A percentile compares a stretch with the other conserved stretches of the same genome.
phyloP scores from a whole-genome alignment of 2,329 filamentous ascomycete genomes.

The Colletotrichum paranaense region DNA sequence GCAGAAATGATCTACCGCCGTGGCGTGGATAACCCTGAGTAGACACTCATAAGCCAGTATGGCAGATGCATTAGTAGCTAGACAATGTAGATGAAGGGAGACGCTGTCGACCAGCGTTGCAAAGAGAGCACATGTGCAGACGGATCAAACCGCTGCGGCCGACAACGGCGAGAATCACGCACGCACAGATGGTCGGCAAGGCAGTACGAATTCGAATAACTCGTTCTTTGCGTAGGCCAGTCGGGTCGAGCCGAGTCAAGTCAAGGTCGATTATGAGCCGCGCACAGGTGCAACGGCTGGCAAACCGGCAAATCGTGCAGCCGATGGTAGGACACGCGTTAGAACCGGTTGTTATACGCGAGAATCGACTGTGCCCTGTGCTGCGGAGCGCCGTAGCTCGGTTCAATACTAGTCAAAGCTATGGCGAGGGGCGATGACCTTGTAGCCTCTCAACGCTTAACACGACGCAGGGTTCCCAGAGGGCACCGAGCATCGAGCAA shows the following conservation, averaged over 20 bases:
- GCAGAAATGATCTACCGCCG: not conserved
- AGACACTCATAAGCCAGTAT: not conserved
- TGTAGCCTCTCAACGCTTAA: not conserved
- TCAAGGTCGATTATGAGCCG: not conserved
- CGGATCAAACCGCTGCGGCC: not conserved
- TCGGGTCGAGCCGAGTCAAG: not conserved
- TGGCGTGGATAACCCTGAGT: not conserved
- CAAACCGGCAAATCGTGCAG: not conserved
- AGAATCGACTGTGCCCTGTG: not conserved
- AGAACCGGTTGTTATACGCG: not conserved
- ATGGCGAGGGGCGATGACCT: not conserved
- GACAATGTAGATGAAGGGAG: not conserved
- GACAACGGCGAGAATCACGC: not conserved
- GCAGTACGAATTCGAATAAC: not conserved
- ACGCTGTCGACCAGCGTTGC: not conserved
- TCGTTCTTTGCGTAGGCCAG: not conserved
- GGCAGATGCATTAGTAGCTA: not conserved
- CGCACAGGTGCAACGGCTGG: not conserved
- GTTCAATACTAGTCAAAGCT: not conserved
- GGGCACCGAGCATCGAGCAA: not conserved
- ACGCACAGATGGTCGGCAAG: not conserved
- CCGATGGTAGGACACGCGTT: not conserved
- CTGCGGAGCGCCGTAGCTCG: not conserved
- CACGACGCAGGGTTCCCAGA: not conserved
- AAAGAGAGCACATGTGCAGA: not conserved